Percentiles rank a stretch among this genome's conserved stretches.
These are phyloP conservation scores for Aeschynomene evenia DNA, from an alignment of 306 rosid species.

Conservation along the genomic window DNA sequence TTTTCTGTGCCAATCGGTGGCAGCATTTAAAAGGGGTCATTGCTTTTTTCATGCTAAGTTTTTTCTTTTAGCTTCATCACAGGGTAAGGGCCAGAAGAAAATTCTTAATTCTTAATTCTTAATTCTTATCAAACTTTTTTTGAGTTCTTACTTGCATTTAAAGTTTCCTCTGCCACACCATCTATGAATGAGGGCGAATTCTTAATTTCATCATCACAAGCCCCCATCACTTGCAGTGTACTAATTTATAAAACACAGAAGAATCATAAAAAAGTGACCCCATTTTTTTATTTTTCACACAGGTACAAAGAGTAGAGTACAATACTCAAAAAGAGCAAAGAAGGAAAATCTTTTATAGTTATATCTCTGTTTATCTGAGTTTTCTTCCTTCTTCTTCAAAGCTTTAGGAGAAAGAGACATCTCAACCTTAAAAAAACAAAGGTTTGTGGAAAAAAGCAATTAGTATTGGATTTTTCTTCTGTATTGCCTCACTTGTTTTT, in stretches of 20 bases:
- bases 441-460: constrained; percentile 43
- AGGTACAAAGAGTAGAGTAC: constrained; percentile 1
- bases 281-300: background rate
- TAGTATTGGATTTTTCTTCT: constrained; percentile 28
- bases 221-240: constrained; percentile 18
- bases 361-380: constrained; percentile 19
- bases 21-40: constrained; percentile 47
- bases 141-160: constrained; percentile 41
- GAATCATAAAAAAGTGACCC: background rate
- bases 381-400: constrained; percentile 24
- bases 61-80: constrained; percentile 15
- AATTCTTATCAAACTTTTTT: constrained; percentile 14
- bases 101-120: too few relatives aligned
- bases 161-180: constrained; percentile 28
- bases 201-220: constrained; percentile 7
- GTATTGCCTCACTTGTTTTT: background rate
- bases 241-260: constrained; percentile 11
- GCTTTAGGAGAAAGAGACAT: constrained; percentile 59
- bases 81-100: constrained; percentile 27
- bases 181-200: constrained; percentile 29
- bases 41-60: constrained; percentile 28
- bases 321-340: background rate
- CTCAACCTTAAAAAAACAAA: constrained; percentile 26
- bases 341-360: constrained; percentile 27
- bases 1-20: constrained; percentile 54